Evolutionary conservation across 352 stramenopile genomes (phyloP), one percentile per base, ranked within the genome.

Genomic region (Phytophthora quininea): DNA sequence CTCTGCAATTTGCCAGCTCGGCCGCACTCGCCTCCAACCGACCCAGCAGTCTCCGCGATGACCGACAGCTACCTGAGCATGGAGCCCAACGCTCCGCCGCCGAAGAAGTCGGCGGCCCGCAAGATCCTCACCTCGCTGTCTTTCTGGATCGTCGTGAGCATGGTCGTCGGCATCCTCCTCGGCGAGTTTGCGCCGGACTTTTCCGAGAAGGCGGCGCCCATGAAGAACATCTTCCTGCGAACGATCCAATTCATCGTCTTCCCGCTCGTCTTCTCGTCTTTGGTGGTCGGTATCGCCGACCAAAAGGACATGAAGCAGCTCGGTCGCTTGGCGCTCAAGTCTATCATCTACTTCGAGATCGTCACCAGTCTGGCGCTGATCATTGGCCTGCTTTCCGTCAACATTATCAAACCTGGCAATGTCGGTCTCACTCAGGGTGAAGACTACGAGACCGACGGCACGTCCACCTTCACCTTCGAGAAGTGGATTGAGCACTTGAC

Each of bases 311-410:
- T 86, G 67, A 84, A 84, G 65, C 76, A 86, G 56, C 77, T 89
- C 45, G 80, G 80, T 6, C 80, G 80, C 11, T 40, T 89, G 0
- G 70, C 77, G 5, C 48, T 86, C 67, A 82, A 86, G 64, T 81
- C 80, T 12, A 79, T 89, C 62, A 84, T 89, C 50, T 89, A 89
- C 76, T 89, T 89, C 55, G 80, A 89, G 52, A 32, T 87, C 37
- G 52, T 89, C 32, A 86, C 77, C 12, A 79, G 76, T 0, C 3
- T 89, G 3, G 80, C 80, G 6, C 58, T 89, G 3, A 58, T 87
- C 32, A 42, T 89, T 3, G 77, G 80, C 29, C 71, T 89, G 3
- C 2, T 87, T 3, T 53, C 80, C 10, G 80, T 82, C 42, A 89
- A 89, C 69, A 54, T 89, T 35, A 54, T 80, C 63, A 84, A 87